A percentile compares a stretch with the other conserved stretches of the same genome.
These are phyloP conservation scores for Conticribra guillardii DNA, from an alignment of 108 stramenopile genomes.

Conservation along the genomic window DNA sequence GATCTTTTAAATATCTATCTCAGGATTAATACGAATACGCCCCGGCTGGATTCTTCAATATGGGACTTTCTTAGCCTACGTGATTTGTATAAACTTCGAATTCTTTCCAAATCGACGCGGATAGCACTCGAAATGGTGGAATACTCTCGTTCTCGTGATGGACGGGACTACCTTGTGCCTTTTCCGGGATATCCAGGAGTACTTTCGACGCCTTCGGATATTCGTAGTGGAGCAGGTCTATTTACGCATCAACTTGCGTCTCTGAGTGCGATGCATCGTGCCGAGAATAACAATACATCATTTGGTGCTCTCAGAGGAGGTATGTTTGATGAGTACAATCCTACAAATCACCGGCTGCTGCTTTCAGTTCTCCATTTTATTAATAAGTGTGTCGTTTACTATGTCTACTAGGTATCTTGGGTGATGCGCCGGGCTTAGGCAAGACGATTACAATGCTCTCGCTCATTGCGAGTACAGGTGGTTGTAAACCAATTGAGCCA, in stretches of 20 bases:
- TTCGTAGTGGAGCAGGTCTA: slow-evolving; percentile 41
- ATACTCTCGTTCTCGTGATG: slow-evolving; percentile 51
- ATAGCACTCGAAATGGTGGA: slow-evolving; percentile 42
- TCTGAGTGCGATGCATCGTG: slow-evolving; percentile 55
- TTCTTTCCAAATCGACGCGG: slow-evolving; percentile 35
- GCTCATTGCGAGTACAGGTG: slow-evolving; percentile 53
- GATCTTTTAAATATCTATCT: no score
- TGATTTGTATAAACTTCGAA: slow-evolving; percentile 42
- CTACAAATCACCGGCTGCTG: neutral
- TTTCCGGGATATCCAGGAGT: slow-evolving; percentile 62
- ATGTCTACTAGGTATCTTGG: slow-evolving; percentile 28
- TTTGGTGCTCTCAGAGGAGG: slow-evolving; percentile 75
- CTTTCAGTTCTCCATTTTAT: no score
- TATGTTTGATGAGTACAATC: slow-evolving; percentile 13
- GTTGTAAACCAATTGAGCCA: slow-evolving; percentile 42
- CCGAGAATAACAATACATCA: slow-evolving; percentile 36
- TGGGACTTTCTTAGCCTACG: slow-evolving; percentile 46
- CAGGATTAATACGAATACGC: slow-evolving; percentile 15
- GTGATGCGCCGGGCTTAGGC: slow-evolving; percentile 86
- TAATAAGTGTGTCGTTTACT: no score
- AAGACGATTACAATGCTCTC: slow-evolving; percentile 85
- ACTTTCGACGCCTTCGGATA: slow-evolving; percentile 28
- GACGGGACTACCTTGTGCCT: slow-evolving; percentile 54
- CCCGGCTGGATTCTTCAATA: slow-evolving; percentile 29
- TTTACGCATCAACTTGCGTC: slow-evolving; percentile 63